Evolutionary conservation across 1,139 yeast species (phyloP), one percentile per base, ranked within the genome.

Genomic region (Petasospora rhodanensis): DNA sequence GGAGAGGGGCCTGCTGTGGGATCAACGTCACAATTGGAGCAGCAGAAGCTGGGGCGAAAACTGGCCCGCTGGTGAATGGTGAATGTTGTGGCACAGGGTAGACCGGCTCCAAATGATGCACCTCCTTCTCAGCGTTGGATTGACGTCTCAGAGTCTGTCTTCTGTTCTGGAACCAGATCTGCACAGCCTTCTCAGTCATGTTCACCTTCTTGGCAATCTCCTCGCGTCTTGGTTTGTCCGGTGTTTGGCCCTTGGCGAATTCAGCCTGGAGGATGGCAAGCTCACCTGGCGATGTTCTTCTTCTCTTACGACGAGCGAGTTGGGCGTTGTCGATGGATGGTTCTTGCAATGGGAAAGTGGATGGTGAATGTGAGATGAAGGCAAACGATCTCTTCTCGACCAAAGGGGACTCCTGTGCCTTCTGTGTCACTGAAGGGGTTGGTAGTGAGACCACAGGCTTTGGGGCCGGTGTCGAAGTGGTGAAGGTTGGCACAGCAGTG

Each of bases 141-240:
- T 49, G 54, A 13, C 47, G 43, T 46, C 55, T 76, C 45, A 79
- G 61, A 26, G 87, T 73, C 62, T 91, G 98, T 59, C 98, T 77
- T 58, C 79, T 83, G 61, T 91, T 91, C 61, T 91, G 98, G 61
- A 91, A 91, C 98, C 98, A 91, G 45, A 91, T 86, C 62, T 91
- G 97, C 19, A 91, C 95, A 2, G 96, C 95, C 58, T 87, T 87
- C 57, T 87, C 96, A n/a, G 91, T 75, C 97, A 89, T 91, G 43
- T 77, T 76, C 26, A 91, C 94, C 44, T 69, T 74, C 22, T 64
- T 59, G 12, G 96, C 95, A 46, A 91, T 83, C 44, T 76, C 80
- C 29, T 76, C 68, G 47, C 97, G 74, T 51, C 82, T 70, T 31
- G 70, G 62, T 56, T 80, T 81, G 56, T 82, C 81, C 29, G 97